Conservation (phyloP, 331 rosid species). For the Quercus lobata region DNA sequence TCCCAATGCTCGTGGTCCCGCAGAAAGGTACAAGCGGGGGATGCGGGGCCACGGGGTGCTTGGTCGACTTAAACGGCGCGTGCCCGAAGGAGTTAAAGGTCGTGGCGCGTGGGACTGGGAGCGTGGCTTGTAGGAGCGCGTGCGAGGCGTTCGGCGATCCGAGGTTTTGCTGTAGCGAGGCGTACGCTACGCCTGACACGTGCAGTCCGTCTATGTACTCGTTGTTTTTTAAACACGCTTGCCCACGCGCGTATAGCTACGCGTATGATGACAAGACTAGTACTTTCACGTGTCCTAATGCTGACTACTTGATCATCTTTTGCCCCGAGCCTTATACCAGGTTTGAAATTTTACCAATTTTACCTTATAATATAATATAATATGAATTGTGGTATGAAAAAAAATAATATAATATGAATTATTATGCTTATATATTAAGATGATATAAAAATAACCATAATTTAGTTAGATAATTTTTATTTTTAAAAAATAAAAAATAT, state of each 20-base stretch:
- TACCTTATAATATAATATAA: background rate
- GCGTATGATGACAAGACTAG: constrained; percentile 98
- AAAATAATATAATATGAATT: background rate
- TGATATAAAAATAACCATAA: fast-evolving
- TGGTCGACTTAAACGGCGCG: constrained; percentile 71
- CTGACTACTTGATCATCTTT: constrained; percentile 70
- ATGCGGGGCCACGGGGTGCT: constrained; percentile 83
- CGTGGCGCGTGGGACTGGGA: constrained; percentile 43
- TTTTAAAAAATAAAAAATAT: too few species aligned
- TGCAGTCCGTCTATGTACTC: constrained; percentile 65
- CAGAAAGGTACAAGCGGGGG: constrained; percentile 72
- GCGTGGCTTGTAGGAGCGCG: constrained; percentile 93
- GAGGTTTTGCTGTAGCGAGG: constrained; percentile 77
- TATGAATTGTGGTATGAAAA: too few species aligned
- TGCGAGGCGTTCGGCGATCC: constrained; percentile 92
- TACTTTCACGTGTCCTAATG: constrained; percentile 79
- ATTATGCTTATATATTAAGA: background rate
- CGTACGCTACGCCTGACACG: constrained; percentile 82
- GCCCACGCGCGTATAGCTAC: constrained; percentile 98
- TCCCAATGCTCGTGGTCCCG: constrained; percentile 76
- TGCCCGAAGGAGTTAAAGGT: constrained; percentile 54
- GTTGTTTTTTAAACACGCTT: constrained; percentile 58
- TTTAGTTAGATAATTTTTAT: too few species aligned
- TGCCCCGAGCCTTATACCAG: constrained; percentile 89
- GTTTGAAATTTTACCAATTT: constrained; percentile 27